phyloP scores from a whole-genome alignment of 1,284 basidiomycete genomes.

The Sporisorium iseilematis-ciliati region DNA sequence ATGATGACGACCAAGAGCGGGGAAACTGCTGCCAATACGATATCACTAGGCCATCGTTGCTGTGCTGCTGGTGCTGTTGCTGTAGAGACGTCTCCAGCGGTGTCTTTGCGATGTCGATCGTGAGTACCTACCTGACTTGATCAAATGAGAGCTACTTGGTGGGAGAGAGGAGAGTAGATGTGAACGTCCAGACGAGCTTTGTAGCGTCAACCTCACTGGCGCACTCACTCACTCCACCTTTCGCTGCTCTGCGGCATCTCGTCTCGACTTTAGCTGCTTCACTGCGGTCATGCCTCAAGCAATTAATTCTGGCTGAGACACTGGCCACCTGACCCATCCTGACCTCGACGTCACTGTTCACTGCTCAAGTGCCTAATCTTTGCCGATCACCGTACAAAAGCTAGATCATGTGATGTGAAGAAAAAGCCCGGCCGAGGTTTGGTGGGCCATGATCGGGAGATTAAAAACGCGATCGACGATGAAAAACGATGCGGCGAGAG shows the following conservation, averaged over 20 bases:
- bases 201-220: slow-evolving; percentile 20
- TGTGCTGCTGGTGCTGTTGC: slow-evolving; percentile 11
- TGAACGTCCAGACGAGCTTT: slow-evolving; percentile 27
- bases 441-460: background rate
- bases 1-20: slow-evolving; percentile 14
- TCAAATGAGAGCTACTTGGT: slow-evolving; percentile 59
- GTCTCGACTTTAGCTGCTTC: background rate
- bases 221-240: slow-evolving; percentile 28
- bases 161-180: slow-evolving; percentile 38
- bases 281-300: slow-evolving; percentile 31
- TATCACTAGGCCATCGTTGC: slow-evolving; percentile 17
- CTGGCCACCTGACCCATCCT: slow-evolving; percentile 24
- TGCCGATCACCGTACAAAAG: slow-evolving; percentile 6
- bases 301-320: background rate
- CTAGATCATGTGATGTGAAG: background rate
- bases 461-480: background rate
- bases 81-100: slow-evolving; percentile 15
- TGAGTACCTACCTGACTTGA: slow-evolving; percentile 49
- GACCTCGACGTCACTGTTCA: too few relatives aligned
- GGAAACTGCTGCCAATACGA: background rate
- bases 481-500: too few relatives aligned
- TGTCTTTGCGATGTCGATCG: slow-evolving; percentile 4
- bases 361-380: background rate
- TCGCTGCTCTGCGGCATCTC: background rate
- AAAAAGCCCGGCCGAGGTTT: slow-evolving; percentile 11